Base-by-base conservation (phyloP, 352 stramenopile species). In the Phytophthora boehmeriae region DNA sequence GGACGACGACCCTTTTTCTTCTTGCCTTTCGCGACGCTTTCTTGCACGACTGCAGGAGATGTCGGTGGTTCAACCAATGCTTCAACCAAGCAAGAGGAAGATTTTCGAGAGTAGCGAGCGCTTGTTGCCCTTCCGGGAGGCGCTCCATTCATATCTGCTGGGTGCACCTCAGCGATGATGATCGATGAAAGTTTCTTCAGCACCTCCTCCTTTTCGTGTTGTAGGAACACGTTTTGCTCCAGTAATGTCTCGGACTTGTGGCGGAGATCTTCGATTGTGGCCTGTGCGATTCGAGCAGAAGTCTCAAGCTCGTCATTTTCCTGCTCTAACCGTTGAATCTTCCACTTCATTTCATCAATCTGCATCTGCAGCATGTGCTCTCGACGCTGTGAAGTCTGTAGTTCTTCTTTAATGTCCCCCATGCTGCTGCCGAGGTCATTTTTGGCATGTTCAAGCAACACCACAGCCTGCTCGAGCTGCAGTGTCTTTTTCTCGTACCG, bases 221-320 rank as follows among this genome's bases (percentile, higher is more conserved):
- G 57, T 3, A 93, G 39, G 56, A 90, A 90, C n/a, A 93, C 76
- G 43, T 78, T 83, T 23, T 90, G 75, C 63, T 91, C 81, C 17
- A 83, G 55, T 36, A 87, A 28, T 20, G 50, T 71, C 28, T 93
- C 83, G 4, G 74, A 47, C 19, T 79, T 71, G 61, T 90, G 72
- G 58, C 87, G 78, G 2, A 93, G 62, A 17, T 90, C 77, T 4
- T 78, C 72, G 34, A 91, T 79, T 23, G 79, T 77, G 13, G 80
- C 75, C 45, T 88, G 78, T 0, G 79, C 68, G 25, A 91, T 80
- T 1, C 80, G 78, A n/a, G 68, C 75, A 3, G 78, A 61, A 0
- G 76, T 90, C 66, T 90, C 80, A 5, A 91, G 75, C 59, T 91
- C 79, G 45, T 90, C 84, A 39, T 90, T 90, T 16, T 61, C 64